These are phyloP conservation scores for Penicillium alfredii DNA, from an alignment of 495 filamentous ascomycete genomes.

Conservation along the genomic window DNA sequence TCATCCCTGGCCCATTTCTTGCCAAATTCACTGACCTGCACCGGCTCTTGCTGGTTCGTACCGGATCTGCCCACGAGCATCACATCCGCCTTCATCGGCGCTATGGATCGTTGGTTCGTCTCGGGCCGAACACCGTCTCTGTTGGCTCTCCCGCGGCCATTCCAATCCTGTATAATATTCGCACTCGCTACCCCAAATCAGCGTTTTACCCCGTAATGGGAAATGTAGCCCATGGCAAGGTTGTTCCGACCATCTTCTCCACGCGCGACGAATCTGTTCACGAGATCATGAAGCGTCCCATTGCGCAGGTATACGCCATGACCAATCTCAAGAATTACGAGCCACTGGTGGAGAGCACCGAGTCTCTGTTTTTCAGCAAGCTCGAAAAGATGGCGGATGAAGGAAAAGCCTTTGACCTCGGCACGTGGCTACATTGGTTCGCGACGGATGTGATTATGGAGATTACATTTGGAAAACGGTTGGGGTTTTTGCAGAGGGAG, in stretches of 20 bases:
- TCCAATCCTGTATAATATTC: slow-evolving; percentile 29
- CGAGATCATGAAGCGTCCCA: slow-evolving; percentile 5
- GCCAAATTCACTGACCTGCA: slow-evolving; percentile 31
- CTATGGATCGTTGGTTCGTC: slow-evolving; percentile 49
- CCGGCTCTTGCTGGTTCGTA: slow-evolving; percentile 23
- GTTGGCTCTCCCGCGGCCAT: slow-evolving; percentile 39
- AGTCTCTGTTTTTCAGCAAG: not conserved
- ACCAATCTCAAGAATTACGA: slow-evolving; percentile 5
- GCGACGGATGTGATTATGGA: slow-evolving; percentile 37
- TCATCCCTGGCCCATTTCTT: slow-evolving; percentile 43
- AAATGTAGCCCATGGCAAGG: slow-evolving; percentile 5
- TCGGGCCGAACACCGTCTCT: slow-evolving; percentile 51
- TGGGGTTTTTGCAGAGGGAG: slow-evolving; percentile 31
- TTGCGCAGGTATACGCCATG: slow-evolving; percentile 9
- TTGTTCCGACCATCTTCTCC: slow-evolving; percentile 7
- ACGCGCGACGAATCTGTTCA: slow-evolving; percentile 5
- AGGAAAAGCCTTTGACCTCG: slow-evolving; percentile 14
- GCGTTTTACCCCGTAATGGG: slow-evolving; percentile 8
- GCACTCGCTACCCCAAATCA: slow-evolving; percentile 8
- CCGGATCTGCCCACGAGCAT: slow-evolving; percentile 21
- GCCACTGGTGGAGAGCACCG: slow-evolving; percentile 5
- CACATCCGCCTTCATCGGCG: slow-evolving; percentile 36
- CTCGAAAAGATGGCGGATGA: not conserved
- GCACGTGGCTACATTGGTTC: slow-evolving; percentile 36
- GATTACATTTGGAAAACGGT: slow-evolving; percentile 27